A percentile compares a stretch with the other conserved stretches of the same genome.
Conservation (phyloP, 805 yeast genomes). For the Wickerhamiella domercqiae region DNA sequence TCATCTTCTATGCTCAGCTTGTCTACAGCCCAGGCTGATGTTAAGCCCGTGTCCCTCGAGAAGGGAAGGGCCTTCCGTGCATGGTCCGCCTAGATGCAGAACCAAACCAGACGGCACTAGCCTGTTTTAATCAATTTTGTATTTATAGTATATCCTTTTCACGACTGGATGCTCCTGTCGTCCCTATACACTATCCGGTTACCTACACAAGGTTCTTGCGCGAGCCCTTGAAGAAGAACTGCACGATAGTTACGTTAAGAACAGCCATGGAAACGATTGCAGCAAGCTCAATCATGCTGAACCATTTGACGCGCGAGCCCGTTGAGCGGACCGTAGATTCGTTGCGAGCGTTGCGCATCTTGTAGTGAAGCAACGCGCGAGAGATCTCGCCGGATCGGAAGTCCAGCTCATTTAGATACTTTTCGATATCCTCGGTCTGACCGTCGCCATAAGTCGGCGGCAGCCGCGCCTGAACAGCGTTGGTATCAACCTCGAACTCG, state of each 20-base stretch:
- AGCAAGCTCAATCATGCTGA: conserved; percentile 53
- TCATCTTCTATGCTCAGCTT: conserved; percentile 7
- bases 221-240: conserved; percentile 50
- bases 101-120: too few relatives aligned
- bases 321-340: conserved; percentile 77
- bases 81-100: conserved; percentile 2
- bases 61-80: conserved; percentile 36
- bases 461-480: conserved; percentile 40
- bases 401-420: conserved; percentile 20
- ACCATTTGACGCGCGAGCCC: conserved; percentile 61
- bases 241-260: conserved; percentile 67
- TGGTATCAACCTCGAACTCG: conserved; percentile 38
- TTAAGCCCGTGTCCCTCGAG: conserved; percentile 44
- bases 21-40: conserved; percentile 18
- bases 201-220: conserved; percentile 23
- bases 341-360: conserved; percentile 80
- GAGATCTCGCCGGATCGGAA: conserved; percentile 19
- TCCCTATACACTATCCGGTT: too few relatives aligned
- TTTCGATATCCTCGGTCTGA: conserved; percentile 21
- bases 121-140: too few relatives aligned
- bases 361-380: conserved; percentile 53
- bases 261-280: conserved; percentile 65
- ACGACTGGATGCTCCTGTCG: too few relatives aligned
- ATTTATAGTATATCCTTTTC: too few relatives aligned
- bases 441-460: conserved; percentile 29